These are phyloP conservation scores for Cryptococcus wingfieldii DNA, from an alignment of 1,284 basidiomycete species.

Conservation along the genomic window DNA sequence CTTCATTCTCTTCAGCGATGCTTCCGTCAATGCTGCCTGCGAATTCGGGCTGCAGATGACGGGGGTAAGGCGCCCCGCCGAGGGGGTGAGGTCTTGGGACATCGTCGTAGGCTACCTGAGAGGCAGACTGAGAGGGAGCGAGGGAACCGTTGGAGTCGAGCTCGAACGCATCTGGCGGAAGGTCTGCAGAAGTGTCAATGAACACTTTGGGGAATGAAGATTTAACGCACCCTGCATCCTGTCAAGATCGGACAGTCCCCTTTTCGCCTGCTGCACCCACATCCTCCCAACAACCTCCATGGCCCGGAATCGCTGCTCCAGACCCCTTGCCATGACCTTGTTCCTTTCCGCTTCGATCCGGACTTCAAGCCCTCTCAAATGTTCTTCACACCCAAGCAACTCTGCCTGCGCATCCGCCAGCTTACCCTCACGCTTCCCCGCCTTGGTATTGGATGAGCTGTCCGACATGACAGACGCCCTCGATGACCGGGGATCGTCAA, in stretches of 20 bases:
- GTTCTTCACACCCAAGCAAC: constrained; percentile 48
- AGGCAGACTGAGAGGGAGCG: constrained; percentile 49
- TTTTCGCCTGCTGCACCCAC: constrained; percentile 46
- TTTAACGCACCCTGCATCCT: constrained; percentile 29
- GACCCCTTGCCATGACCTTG: constrained; percentile 47
- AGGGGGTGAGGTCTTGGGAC: constrained; percentile 8
- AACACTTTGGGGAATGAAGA: not conserved
- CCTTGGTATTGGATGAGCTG: constrained; percentile 30
- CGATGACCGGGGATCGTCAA: constrained; percentile 17
- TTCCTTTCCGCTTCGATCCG: constrained; percentile 47
- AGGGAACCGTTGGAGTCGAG: constrained; percentile 49
- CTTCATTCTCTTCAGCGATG: constrained; percentile 48
- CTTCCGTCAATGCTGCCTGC: constrained; percentile 41
- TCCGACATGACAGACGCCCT: constrained; percentile 28
- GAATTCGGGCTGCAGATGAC: constrained; percentile 11
- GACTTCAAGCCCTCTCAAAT: constrained; percentile 43
- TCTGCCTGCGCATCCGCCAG: constrained; percentile 48
- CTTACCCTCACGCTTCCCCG: constrained; percentile 42
- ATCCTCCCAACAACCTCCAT: constrained; percentile 49
- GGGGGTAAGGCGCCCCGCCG: constrained; percentile 17
- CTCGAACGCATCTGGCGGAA: constrained; percentile 42
- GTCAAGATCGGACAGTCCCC: constrained; percentile 45
- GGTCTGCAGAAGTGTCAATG: constrained; percentile 15
- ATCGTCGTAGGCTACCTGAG: constrained; percentile 44
- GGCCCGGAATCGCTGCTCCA: constrained; percentile 47